Conservation (phyloP, 129 eudicot genomes). For the Smallanthus sonchifolius region DNA sequence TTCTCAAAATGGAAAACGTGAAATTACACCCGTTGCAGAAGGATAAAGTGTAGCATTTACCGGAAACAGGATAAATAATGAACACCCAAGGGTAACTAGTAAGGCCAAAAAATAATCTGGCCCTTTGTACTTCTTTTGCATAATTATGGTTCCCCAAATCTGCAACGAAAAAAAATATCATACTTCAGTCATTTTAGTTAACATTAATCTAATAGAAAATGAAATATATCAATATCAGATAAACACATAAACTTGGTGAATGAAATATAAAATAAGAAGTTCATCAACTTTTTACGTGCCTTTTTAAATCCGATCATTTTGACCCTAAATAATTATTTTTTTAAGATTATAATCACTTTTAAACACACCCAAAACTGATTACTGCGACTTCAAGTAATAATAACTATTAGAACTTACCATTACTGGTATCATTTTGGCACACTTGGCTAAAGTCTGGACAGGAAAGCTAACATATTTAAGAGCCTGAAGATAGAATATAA, state of each 20-base stretch:
- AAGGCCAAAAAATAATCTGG: slow-evolving; percentile 71
- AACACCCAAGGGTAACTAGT: slow-evolving; percentile 74
- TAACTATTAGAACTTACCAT: slow-evolving; percentile 59
- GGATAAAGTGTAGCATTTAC: slow-evolving; percentile 25
- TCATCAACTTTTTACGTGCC: background rate
- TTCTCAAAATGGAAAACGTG: background rate
- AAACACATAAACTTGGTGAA: background rate
- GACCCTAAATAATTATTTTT: background rate
- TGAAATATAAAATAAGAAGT: background rate
- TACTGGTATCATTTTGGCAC: slow-evolving; percentile 99
- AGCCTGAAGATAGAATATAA: slow-evolving; percentile 52
- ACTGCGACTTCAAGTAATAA: background rate
- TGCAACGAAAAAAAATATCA: slow-evolving; percentile 21
- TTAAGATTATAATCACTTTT: background rate
- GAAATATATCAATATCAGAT: background rate
- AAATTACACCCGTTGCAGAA: background rate
- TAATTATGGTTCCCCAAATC: slow-evolving; percentile 80
- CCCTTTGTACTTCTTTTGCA: slow-evolving; percentile 83
- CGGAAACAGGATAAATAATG: slow-evolving; percentile 71
- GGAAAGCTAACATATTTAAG: slow-evolving; percentile 99
- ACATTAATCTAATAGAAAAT: background rate
- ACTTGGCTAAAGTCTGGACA: slow-evolving; percentile 94
- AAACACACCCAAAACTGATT: background rate
- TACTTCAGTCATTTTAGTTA: background rate
- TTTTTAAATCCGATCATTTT: background rate